Percentiles rank a stretch among this genome's conserved stretches.
These are phyloP conservation scores for Colletotrichum viniferum DNA, from an alignment of 2,329 filamentous ascomycete species.

Conservation along the genomic window DNA sequence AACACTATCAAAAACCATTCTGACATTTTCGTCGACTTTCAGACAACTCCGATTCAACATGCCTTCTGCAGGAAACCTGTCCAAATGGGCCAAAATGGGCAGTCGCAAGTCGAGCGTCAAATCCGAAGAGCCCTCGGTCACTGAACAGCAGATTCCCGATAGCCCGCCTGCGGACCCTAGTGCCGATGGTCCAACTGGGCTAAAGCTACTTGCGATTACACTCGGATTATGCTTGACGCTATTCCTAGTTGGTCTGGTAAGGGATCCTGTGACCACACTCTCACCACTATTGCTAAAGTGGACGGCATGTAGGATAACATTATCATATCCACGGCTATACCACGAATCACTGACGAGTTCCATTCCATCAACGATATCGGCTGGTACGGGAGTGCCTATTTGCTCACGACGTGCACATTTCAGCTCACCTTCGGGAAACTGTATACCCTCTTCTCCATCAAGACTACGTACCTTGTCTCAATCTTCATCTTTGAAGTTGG, in stretches of 20 bases:
- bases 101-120: not conserved
- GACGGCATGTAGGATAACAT: constrained; percentile 32
- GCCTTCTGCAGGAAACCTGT: not conserved
- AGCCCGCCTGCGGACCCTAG: not conserved
- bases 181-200: not conserved
- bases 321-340: constrained; percentile 41
- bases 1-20: not conserved
- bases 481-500: constrained; percentile 29
- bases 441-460: constrained; percentile 32
- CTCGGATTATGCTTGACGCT: constrained; percentile 2
- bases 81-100: not conserved
- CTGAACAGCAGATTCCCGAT: not conserved
- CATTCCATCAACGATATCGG: constrained; percentile 46
- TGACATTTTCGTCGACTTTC: not conserved
- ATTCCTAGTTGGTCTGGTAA: constrained; percentile 4
- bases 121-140: not conserved
- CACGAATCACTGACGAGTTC: constrained; percentile 36
- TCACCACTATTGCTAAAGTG: not conserved
- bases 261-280: not conserved
- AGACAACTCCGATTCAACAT: not conserved
- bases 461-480: constrained; percentile 27
- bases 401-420: constrained; percentile 27
- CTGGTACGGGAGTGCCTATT: constrained; percentile 34
- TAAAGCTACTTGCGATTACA: not conserved
- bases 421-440: constrained; percentile 31